phyloP scores from a whole-genome alignment of 768 basidiomycete species.

The Tricholoma sp. region DNA sequence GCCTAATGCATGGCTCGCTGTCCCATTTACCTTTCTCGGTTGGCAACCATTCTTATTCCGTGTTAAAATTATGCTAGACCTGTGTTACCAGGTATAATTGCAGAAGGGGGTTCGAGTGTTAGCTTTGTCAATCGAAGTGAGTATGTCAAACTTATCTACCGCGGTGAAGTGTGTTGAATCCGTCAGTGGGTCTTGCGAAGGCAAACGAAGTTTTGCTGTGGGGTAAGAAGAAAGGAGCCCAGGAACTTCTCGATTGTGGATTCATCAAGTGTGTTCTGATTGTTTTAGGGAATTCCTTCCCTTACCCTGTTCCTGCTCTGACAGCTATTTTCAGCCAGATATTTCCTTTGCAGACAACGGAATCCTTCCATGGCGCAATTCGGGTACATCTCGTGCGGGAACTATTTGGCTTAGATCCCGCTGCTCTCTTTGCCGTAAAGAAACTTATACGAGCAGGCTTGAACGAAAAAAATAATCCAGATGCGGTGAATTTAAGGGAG shows the following conservation, averaged over 20 bases:
- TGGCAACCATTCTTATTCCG: neutral
- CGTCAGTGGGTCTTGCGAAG: constrained; percentile 57
- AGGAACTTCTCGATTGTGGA: constrained; percentile 36
- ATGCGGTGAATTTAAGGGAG: constrained; percentile 62
- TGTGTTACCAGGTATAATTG: constrained; percentile 46
- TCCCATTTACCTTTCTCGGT: constrained; percentile 68
- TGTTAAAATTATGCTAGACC: neutral
- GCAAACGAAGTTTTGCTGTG: constrained; percentile 70
- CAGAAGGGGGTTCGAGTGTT: constrained; percentile 67
- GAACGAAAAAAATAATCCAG: constrained; percentile 57
- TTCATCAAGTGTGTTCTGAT: constrained; percentile 31
- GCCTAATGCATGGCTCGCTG: constrained; percentile 54
- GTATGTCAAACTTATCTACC: constrained; percentile 13
- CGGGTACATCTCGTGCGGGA: constrained; percentile 42
- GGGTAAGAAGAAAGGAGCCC: constrained; percentile 27
- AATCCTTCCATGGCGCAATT: constrained; percentile 47
- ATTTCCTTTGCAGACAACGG: constrained; percentile 33
- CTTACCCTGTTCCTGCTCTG: constrained; percentile 30
- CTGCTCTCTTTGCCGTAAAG: constrained; percentile 49
- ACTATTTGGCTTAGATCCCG: constrained; percentile 29
- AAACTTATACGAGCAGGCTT: constrained; percentile 49
- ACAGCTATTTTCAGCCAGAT: neutral
- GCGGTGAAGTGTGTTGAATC: neutral
- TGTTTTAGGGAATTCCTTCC: constrained; percentile 36
- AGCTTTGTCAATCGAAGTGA: constrained; percentile 62